Evolutionary conservation across 768 basidiomycete genomes (phyloP), one percentile per base, ranked within the genome.

Genomic region (Tremella mesenterica): DNA sequence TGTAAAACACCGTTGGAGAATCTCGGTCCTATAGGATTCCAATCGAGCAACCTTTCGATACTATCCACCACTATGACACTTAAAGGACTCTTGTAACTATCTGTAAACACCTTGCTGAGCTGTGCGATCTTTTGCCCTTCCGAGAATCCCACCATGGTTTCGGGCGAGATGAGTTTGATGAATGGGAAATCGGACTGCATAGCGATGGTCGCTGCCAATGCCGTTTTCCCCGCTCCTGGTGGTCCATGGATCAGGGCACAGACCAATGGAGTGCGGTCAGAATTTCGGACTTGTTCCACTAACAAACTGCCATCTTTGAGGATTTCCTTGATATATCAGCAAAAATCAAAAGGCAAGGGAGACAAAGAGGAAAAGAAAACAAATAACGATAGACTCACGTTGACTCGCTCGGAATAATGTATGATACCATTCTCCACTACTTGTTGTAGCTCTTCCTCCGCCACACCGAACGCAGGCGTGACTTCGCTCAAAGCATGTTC

Each of bases 21-120:
- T 44, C 91, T 79, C n/a, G 85, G 88, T 2, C 93, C 93, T 75
- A 99, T 85, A 3, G 92, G 89, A 5, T 89, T 91, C 86, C 90
- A 99, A 60, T 97, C 93, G 52, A 99, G 78, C 52, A 99, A 75
- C 30, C 93, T 81, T 74, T 99, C 95, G 54, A 99, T 79, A 61
- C 84, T 91, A 69, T 99, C 95, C 12, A 99, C 85, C 8, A 99
- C 89, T 49, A 99, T 83, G 2, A 97, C 88, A 66, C 93, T 96
- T 56, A 92, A 71, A 6, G 93, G 92, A 78, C 88, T 91, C 80
- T 97, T 99, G 75, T 96, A 92, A 59, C 87, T 90, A 75, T 99
- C 95, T 44, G 80, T 78, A 73, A 99, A 99, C 29, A 90, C 81
- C 75, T 92, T 97, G 70, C 82, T 86, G 68, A 99, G 87, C 2